A percentile compares a stretch with the other conserved stretches of the same genome.
Conservation (phyloP, 371 early-diverging fungal genomes). For the Lichtheimia ornata region DNA sequence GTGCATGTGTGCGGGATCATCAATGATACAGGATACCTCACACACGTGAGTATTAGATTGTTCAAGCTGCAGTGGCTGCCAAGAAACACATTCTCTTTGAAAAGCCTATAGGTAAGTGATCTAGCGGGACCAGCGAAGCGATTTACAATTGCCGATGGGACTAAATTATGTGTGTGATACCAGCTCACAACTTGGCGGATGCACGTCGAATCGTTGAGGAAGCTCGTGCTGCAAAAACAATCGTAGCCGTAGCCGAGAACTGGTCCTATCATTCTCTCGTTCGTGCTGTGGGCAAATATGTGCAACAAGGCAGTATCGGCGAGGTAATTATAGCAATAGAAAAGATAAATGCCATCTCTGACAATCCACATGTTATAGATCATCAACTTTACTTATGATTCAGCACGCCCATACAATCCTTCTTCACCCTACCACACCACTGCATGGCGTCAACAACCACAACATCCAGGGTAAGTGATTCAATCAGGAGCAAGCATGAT, state of each 20-base stretch:
- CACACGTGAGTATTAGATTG: slow-evolving; percentile 20
- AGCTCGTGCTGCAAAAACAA: slow-evolving; percentile 32
- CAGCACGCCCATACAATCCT: slow-evolving; percentile 44
- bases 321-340: slow-evolving; percentile 22
- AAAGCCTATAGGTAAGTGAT: slow-evolving; percentile 46
- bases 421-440: slow-evolving; percentile 45
- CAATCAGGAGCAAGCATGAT: slow-evolving; percentile 30
- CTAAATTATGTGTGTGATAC: background rate
- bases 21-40: background rate
- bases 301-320: slow-evolving; percentile 42
- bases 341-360: too few relatives aligned
- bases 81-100: slow-evolving; percentile 51
- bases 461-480: slow-evolving; percentile 45
- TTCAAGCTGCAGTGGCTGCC: slow-evolving; percentile 44
- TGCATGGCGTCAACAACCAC: slow-evolving; percentile 48
- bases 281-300: slow-evolving; percentile 36
- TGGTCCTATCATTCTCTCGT: slow-evolving; percentile 44
- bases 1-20: background rate
- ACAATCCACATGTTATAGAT: slow-evolving; percentile 16
- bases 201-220: slow-evolving; percentile 43
- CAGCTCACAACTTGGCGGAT: slow-evolving; percentile 45
- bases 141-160: background rate
- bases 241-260: slow-evolving; percentile 51
- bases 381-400: slow-evolving; percentile 47
- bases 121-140: background rate